Evolutionary conservation across 1,284 basidiomycete genomes (phyloP), one percentile per base, ranked within the genome.

Genomic region (Moesziomyces parantarcticus): DNA sequence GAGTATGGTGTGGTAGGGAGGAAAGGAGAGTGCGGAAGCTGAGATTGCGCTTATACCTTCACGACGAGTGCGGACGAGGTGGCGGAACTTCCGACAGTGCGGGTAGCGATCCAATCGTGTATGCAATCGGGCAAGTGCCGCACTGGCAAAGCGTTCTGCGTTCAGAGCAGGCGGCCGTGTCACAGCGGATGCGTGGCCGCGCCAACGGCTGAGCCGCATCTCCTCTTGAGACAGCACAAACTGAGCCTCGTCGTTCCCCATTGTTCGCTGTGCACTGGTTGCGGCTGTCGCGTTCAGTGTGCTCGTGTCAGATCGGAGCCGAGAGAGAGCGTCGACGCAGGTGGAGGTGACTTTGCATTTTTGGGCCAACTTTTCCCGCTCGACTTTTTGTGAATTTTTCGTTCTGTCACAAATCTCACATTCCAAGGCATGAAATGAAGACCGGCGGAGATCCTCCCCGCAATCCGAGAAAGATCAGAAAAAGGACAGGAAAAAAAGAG

Each of bases 1-100:
- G 25, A 49, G 25, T n/a, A 46, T 25, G 40, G 25, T 52, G 45
- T 66, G 58, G 54, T 66, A 18, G 42, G 32, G 21, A 57, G 43
- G 36, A 14, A 58, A 51, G 51, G 23, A 48, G 52, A 32, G 36
- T 39, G 36, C 36, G 14, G 36, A 2, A 18, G 16, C 6, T 39
- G 36, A 18, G 7, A 16, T 5, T 39, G 36, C 14, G 36, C 3
- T 11, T 13, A 32, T 13, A 32, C 29, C 10, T 11, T 13, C 13
- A 13, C 29, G 29, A n/a, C n/a, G n/a, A n/a, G 29, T 39, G 36
- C 36, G 36, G 36, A 39, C 14, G 16, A 39, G 36, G 36, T 39
- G 36, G 36, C 36, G 36, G 36, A 39, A 5, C 36, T 39, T 39
- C 36, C 36, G 18, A 39, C 36, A 39, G 18, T 39, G 36, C 36